Evolutionary conservation across 2,329 filamentous ascomycete genomes (phyloP).

Genomic region (Penicillium sp.): DNA sequence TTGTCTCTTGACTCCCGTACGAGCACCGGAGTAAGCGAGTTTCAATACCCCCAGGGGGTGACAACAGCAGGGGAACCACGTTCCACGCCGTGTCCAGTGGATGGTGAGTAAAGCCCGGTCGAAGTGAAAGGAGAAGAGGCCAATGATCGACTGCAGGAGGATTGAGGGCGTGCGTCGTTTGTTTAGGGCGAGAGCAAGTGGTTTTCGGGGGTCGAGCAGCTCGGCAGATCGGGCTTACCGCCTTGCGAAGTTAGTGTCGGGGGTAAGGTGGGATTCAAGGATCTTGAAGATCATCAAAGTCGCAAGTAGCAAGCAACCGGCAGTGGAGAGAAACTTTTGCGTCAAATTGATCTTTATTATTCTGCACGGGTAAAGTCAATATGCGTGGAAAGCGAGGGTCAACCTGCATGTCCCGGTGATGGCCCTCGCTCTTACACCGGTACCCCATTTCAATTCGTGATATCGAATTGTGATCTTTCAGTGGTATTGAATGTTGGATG

Average conservation of each 20-base stretch:
- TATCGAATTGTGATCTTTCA: too few species aligned
- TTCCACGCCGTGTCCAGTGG: constrained; percentile 16
- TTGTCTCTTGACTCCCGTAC: constrained; percentile 25
- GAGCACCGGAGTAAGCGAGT: constrained; percentile 20
- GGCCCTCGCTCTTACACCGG: not conserved
- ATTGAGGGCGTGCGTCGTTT: constrained; percentile 19
- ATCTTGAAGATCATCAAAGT: not conserved
- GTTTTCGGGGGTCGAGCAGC: constrained; percentile 13
- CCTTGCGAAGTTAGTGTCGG: not conserved
- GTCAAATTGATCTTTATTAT: not conserved
- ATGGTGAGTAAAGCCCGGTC: not conserved
- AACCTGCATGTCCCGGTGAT: not conserved
- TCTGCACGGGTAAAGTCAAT: not conserved
- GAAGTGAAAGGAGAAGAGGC: constrained; percentile 6
- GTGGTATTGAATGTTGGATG: too few species aligned
- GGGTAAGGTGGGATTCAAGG: not conserved
- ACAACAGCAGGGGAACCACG: constrained; percentile 17
- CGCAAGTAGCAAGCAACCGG: not conserved
- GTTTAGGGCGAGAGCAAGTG: constrained; percentile 21
- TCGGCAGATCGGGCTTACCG: constrained; percentile 11
- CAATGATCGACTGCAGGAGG: constrained; percentile 11
- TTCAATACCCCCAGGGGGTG: constrained; percentile 14
- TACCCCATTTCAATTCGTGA: not conserved
- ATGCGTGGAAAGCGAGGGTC: not conserved
- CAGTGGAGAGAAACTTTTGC: not conserved